Evolutionary conservation across 2,329 filamentous ascomycete genomes (phyloP).

Genomic region (Colletotrichum orchidophilum): DNA sequence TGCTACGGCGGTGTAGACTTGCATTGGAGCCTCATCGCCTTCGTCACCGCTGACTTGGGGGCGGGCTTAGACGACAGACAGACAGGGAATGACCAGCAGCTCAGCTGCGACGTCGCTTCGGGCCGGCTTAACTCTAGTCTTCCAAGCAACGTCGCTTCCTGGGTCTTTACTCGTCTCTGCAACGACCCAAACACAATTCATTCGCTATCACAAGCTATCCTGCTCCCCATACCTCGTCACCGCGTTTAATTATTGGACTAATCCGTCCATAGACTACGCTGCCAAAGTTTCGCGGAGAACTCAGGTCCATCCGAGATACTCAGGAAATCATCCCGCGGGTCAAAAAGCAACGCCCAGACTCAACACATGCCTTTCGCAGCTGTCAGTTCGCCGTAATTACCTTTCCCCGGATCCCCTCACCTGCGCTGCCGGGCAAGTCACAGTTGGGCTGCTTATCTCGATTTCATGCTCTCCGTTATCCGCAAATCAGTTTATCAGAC

Average conservation of each 20-base stretch:
- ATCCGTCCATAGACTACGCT: background rate
- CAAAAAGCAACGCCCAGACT: constrained; percentile 18
- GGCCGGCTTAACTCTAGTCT: background rate
- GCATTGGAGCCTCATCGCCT: background rate
- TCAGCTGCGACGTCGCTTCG: background rate
- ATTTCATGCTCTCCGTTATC: constrained; percentile 6
- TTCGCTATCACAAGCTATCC: background rate
- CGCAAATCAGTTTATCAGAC: constrained; percentile 5
- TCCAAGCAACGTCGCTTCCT: background rate
- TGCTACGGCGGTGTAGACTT: constrained; percentile 1
- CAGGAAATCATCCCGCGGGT: constrained; percentile 1
- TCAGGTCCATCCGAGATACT: background rate
- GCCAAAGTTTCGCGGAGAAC: background rate
- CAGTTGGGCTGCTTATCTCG: constrained; percentile 15
- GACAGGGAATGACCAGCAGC: background rate
- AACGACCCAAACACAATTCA: background rate
- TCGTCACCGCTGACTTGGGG: background rate
- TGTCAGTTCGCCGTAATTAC: constrained; percentile 9
- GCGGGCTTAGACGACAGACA: background rate
- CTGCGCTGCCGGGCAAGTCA: constrained; percentile 27
- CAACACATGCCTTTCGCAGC: constrained; percentile 1
- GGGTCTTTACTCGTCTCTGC: background rate
- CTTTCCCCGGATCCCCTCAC: constrained; percentile 26
- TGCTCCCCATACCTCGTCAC: background rate
- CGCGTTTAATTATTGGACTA: background rate